Evolutionary conservation across 805 yeast species (phyloP).

Genomic region (Trichomonascus vanleenenianus): DNA sequence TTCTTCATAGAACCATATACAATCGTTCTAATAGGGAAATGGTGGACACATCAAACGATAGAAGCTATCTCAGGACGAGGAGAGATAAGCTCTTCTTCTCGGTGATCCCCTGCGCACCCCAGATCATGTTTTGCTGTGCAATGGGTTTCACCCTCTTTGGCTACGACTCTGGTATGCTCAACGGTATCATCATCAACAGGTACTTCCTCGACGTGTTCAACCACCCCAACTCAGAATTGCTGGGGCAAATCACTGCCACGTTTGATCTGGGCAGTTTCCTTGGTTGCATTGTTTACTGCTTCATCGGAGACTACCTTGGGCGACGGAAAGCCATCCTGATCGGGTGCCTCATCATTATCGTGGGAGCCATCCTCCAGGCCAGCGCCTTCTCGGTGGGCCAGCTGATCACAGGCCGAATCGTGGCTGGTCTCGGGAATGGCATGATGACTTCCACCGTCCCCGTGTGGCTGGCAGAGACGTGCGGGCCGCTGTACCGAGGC

Average conservation of each 20-base stretch:
- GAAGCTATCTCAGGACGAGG: too few species aligned
- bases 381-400: slow-evolving; percentile 55
- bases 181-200: slow-evolving; percentile 36
- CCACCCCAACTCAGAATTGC: slow-evolving; percentile 47
- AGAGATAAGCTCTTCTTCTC: background rate
- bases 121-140: slow-evolving; percentile 5
- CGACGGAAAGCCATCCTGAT: slow-evolving; percentile 52
- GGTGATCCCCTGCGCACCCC: background rate
- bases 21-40: too few species aligned
- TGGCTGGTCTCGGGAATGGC: slow-evolving; percentile 71
- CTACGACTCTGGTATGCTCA: slow-evolving; percentile 27
- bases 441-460: slow-evolving; percentile 71
- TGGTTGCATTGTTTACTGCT: slow-evolving; percentile 58
- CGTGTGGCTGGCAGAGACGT: slow-evolving; percentile 68
- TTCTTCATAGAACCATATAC: too few species aligned
- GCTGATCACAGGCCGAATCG: slow-evolving; percentile 60
- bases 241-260: slow-evolving; percentile 46
- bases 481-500: slow-evolving; percentile 58
- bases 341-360: slow-evolving; percentile 47
- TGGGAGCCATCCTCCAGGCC: slow-evolving; percentile 54
- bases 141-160: slow-evolving; percentile 22
- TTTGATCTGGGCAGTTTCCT: slow-evolving; percentile 69
- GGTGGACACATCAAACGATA: too few species aligned
- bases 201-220: slow-evolving; percentile 53
- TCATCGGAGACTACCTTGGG: slow-evolving; percentile 52